These are phyloP conservation scores for Thelonectria discophora DNA, from an alignment of 2,329 filamentous ascomycete genomes.

Conservation along the genomic window DNA sequence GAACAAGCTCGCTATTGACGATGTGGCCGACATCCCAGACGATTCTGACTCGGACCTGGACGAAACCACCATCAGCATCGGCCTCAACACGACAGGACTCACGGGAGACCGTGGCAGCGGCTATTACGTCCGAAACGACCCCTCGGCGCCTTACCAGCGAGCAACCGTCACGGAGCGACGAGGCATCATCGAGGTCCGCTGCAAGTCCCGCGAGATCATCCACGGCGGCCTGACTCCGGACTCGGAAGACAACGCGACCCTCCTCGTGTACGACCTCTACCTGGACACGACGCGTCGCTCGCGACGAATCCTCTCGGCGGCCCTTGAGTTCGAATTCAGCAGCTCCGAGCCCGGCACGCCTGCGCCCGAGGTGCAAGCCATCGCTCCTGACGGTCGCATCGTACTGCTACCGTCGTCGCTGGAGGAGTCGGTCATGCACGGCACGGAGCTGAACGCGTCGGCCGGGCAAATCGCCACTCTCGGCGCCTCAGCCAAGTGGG, in stretches of 20 bases:
- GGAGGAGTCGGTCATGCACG: neutral
- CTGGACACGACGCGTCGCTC: conserved; percentile 12
- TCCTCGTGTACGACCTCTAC: conserved; percentile 15
- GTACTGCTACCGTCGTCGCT: neutral
- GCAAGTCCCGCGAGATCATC: conserved; percentile 17
- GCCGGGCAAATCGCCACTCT: neutral
- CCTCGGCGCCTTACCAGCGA: conserved; percentile 34
- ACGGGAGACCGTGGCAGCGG: conserved; percentile 28
- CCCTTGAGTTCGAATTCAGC: conserved; percentile 17
- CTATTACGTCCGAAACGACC: conserved; percentile 39
- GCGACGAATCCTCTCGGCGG: conserved; percentile 12
- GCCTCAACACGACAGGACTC: conserved; percentile 30
- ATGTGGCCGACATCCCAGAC: neutral
- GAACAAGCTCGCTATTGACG: neutral
- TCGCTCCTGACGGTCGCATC: neutral
- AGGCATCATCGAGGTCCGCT: conserved; percentile 10
- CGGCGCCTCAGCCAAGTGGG: neutral
- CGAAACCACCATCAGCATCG: conserved; percentile 29
- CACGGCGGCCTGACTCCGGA: conserved; percentile 11
- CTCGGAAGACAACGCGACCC: conserved; percentile 7
- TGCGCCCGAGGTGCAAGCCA: neutral
- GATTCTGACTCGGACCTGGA: conserved; percentile 30
- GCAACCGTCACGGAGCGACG: conserved; percentile 11
- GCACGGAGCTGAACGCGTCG: neutral
- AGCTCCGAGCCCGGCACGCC: neutral